These are phyloP conservation scores for Citrullus amarus DNA, from an alignment of 306 rosid genomes.

Conservation along the genomic window DNA sequence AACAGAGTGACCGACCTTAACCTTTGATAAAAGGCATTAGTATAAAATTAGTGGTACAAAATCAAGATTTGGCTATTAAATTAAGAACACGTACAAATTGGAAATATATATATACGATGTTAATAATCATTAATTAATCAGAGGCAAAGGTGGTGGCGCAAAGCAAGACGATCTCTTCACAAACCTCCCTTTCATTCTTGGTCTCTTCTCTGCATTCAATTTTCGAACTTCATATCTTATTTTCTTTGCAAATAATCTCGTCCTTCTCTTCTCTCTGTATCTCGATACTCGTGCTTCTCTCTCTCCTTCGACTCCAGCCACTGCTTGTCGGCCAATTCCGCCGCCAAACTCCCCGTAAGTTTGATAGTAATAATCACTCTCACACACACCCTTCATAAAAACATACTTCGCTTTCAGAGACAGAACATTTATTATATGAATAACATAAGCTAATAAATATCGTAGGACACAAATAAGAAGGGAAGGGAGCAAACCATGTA, in stretches of 20 bases:
- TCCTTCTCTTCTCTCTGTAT: slow-evolving; percentile 80
- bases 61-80: neutral
- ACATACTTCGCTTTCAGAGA: neutral
- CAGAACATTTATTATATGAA: neutral
- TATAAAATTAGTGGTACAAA: neutral
- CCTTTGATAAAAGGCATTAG: neutral
- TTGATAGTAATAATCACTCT: neutral
- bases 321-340: slow-evolving; percentile 27
- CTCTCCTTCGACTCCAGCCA: slow-evolving; percentile 37
- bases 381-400: neutral
- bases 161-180: slow-evolving; percentile 52
- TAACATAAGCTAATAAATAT: neutral
- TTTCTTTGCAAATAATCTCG: slow-evolving; percentile 80
- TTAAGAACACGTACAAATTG: neutral
- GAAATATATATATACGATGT: neutral
- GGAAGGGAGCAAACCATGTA: slow-evolving; percentile 36
- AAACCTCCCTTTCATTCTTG: slow-evolving; percentile 94
- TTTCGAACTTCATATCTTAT: slow-evolving; percentile 92
- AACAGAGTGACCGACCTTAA: neutral
- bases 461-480: neutral
- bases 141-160: neutral
- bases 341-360: neutral
- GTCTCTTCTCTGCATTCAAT: slow-evolving; percentile 94
- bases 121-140: neutral
- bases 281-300: slow-evolving; percentile 90